These are phyloP conservation scores for Blastobotrys attinorum DNA, from an alignment of 805 yeast species.

Conservation along the genomic window DNA sequence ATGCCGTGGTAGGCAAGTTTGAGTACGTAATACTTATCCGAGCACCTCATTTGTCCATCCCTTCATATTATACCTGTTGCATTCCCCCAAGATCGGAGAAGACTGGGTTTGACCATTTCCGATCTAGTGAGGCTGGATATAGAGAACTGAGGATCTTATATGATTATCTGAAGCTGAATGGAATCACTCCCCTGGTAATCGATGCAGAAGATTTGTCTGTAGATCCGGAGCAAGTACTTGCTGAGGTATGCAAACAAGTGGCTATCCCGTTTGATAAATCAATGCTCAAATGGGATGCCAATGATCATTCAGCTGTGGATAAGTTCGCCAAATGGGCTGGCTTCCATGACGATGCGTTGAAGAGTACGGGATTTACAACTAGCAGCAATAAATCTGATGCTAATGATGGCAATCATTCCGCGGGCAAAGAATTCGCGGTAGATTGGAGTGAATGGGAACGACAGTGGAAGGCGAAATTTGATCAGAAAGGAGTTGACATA, in stretches of 20 bases:
- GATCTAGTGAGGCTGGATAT: conserved; percentile 19
- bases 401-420: too few relatives aligned
- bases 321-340: conserved; percentile 22
- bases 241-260: conserved; percentile 13
- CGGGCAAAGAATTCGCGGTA: conserved; percentile 7
- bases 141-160: conserved; percentile 18
- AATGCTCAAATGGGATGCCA: conserved; percentile 20
- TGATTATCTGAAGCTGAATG: conserved; percentile 10
- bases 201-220: conserved; percentile 18
- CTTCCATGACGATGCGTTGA: conserved; percentile 20
- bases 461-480: conserved; percentile 15
- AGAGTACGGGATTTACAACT: conserved; percentile 15
- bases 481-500: conserved; percentile 9
- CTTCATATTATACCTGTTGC: conserved; percentile 21
- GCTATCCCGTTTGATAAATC: conserved; percentile 14
- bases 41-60: conserved; percentile 21
- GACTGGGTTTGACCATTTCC: conserved; percentile 21
- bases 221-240: conserved; percentile 16
- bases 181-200: conserved; percentile 13
- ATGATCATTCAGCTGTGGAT: conserved; percentile 12
- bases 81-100: conserved; percentile 19
- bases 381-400: too few relatives aligned
- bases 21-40: conserved; percentile 19
- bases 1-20: conserved; percentile 12
- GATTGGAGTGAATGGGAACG: conserved; percentile 19